Conservation (phyloP, 1,284 basidiomycete genomes). For the Fistulinella staudtii region DNA sequence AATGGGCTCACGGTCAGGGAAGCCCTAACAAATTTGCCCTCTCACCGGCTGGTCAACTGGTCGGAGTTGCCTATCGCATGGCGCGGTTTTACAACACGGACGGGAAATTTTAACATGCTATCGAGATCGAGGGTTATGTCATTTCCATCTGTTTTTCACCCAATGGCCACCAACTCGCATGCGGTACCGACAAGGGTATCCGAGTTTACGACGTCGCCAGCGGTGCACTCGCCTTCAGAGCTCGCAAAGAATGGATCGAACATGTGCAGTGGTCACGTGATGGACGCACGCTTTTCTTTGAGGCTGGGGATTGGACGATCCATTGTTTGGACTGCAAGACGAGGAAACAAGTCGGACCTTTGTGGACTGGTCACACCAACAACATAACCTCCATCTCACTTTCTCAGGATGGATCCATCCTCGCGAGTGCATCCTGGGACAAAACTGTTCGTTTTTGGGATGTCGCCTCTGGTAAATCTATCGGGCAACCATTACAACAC, state of each 20-base stretch:
- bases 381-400: neutral
- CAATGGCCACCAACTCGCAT: too few relatives aligned
- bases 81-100: too few relatives aligned
- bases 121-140: too few relatives aligned
- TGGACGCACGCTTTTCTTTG: conserved; percentile 4
- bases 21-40: too few relatives aligned
- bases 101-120: too few relatives aligned
- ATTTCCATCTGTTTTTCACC: too few relatives aligned
- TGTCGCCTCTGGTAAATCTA: neutral
- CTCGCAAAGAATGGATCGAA: too few relatives aligned
- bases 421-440: conserved; percentile 5
- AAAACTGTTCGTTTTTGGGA: conserved; percentile 11
- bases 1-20: too few relatives aligned
- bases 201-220: neutral
- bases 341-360: neutral
- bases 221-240: neutral
- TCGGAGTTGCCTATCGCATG: too few relatives aligned
- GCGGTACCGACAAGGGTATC: neutral
- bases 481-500: neutral
- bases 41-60: too few relatives aligned
- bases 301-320: neutral
- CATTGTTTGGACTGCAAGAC: conserved; percentile 1
- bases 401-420: conserved; percentile 1
- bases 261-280: conserved; percentile 14
- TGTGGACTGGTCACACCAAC: conserved; percentile 5